Base-by-base conservation (phyloP, 148 eudicot genomes). In the Amaranthus palmeri region DNA sequence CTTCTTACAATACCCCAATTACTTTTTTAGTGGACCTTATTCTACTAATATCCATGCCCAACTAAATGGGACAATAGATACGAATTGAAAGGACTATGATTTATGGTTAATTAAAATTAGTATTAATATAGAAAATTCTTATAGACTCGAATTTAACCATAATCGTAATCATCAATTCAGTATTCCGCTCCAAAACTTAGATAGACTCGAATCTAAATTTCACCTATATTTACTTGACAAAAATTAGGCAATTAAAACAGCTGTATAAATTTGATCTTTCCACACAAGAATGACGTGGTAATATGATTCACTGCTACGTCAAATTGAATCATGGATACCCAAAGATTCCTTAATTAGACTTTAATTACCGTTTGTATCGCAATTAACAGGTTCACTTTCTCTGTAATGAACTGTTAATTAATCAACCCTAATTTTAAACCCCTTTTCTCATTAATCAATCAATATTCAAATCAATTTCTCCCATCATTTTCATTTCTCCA, bases 291-390 rank as follows among this genome's bases (percentile, higher is more conserved):
- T 4, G 6, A n/a, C 25, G 13, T 11, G 6, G 11, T 46, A 8
- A 3, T 0, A 4, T 70, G 69, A 70, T 76, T 76, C 70, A 15
- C 8, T 61, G 25, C 72, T 59, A 75, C 67, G 72, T 69, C 70
- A 69, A 51, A 61, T 12, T 51, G 10, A 48, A 13, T 47, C 42
- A 75, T n/a, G 41, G 78, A 76, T 70, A 70, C 74, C 65, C n/a
- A n/a, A 52, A 73, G 73, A 72, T 78, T 73, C 81, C 73, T 53
- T 72, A 53, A 13, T 72, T 66, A 66, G 52, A 44, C 68, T 9
- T 45, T 61, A 7, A 49, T 42, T 4, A 15, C 69, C 77, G 56
- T 17, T 17, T 67, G 45, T n/a, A 36, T 73, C 68, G 76, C 72
- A 5, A 11, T 17, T 36, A 41, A 55, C 73, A 54, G 54, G 65